Base-by-base conservation (phyloP, 805 yeast species). In the Pichia deserticola region DNA sequence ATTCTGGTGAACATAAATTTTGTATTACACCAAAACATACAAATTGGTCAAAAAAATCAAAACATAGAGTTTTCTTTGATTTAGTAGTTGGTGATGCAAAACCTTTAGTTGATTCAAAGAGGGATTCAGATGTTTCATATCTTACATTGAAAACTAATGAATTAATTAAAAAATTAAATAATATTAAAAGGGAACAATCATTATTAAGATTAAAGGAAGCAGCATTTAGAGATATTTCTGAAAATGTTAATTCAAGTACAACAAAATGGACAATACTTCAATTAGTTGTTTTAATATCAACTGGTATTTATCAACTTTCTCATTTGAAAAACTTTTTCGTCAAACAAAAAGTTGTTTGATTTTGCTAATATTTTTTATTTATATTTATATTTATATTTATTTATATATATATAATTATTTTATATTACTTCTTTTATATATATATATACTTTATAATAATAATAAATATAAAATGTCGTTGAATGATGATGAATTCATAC, bases 1-100 rank as follows among this genome's bases (percentile, higher is more conserved):
- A 83, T 54, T 71, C 84, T 15, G 93, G 93, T 58, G 92, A 85
- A 61, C 92, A 85, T 69, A 81, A 79, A 66, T 78, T 85, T 63
- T 85, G 93, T 66, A 71, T 85, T 65, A 81, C 81, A 39, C 81
- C 81, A 45, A 60, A 62, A 45, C 75, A 70, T 54, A 61, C 71
- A 2, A 67, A 66, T 41, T 69, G 70, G 82, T 74, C 86, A 4
- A 59, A 59, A 42, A 64, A 70, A n/a, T 60, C 71, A 53, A 69
- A 68, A 51, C 83, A 88, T 58, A 78, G 93, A 64, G 75, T 92
- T 44, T 80, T 80, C 63, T 76, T 85, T 51, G 88, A 84, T 54
- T 74, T 85, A 58, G 82, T 78, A 41, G 73, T 81, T 51, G 92
- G 89, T 29, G 79, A 83, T 43, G 81, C 84, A 53, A 65, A 67